Evolutionary conservation across 2,329 filamentous ascomycete genomes (phyloP).

Genomic region (Penicillium sp.): DNA sequence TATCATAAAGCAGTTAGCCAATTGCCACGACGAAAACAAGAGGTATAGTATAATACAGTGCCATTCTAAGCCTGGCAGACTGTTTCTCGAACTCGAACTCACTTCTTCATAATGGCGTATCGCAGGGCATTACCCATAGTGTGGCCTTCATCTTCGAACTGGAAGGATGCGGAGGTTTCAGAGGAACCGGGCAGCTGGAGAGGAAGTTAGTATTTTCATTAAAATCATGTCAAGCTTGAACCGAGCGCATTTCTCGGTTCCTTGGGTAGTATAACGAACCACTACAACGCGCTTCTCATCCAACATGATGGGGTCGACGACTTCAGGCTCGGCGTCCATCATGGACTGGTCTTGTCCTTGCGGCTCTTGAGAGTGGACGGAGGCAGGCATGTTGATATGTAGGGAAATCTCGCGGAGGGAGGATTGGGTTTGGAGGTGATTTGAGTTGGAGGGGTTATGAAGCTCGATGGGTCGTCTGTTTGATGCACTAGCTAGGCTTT

Average conservation of each 20-base stretch:
- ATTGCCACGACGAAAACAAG: too few species aligned
- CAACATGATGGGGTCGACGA: slow-evolving; percentile 23
- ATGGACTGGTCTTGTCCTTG: slow-evolving; percentile 47
- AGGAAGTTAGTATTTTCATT: neutral
- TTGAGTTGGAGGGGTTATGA: neutral
- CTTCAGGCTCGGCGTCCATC: slow-evolving; percentile 37
- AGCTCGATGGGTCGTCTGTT: too few species aligned
- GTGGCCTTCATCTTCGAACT: slow-evolving; percentile 92
- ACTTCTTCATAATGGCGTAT: slow-evolving; percentile 99
- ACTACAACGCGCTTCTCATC: slow-evolving; percentile 64
- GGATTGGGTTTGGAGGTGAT: neutral
- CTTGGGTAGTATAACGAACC: slow-evolving; percentile 46
- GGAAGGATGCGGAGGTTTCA: slow-evolving; percentile 89
- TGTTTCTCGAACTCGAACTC: too few species aligned
- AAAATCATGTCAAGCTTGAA: neutral
- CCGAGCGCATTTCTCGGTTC: too few species aligned
- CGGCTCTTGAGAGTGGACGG: slow-evolving; percentile 37
- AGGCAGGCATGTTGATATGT: slow-evolving; percentile 39
- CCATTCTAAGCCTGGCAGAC: too few species aligned
- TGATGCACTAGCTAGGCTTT: neutral
- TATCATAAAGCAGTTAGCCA: too few species aligned
- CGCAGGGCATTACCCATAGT: slow-evolving; percentile 92
- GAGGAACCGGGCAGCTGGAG: slow-evolving; percentile 77
- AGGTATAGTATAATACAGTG: too few species aligned
- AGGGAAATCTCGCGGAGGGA: neutral